These are phyloP conservation scores for Geopyxis carbonaria DNA, from an alignment of 495 filamentous ascomycete species.

Conservation along the genomic window DNA sequence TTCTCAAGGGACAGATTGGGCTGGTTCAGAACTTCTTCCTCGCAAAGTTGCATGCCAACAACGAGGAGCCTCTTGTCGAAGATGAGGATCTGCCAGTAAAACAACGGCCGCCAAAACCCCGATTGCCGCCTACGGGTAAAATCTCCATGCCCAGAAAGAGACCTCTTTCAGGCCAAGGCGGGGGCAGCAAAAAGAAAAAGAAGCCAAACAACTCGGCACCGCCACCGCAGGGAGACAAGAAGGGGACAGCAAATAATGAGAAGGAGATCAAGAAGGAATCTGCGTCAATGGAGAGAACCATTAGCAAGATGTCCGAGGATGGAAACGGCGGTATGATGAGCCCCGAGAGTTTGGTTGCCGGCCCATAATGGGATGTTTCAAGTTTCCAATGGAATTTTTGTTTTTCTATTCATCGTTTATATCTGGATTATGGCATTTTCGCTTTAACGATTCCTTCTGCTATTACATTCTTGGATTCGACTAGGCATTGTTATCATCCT, in stretches of 20 bases:
- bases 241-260: conserved; percentile 10
- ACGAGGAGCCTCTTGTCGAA: conserved; percentile 72
- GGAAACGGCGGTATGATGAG: conserved; percentile 47
- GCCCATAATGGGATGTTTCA: too few relatives aligned
- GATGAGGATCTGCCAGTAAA: conserved; percentile 89
- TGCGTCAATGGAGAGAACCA: conserved; percentile 14
- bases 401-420: too few relatives aligned
- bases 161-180: conserved; percentile 56
- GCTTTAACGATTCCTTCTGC: too few relatives aligned
- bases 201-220: conserved; percentile 21
- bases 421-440: too few relatives aligned
- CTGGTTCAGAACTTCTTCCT: conserved; percentile 81
- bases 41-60: conserved; percentile 68
- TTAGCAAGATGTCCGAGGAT: conserved; percentile 29
- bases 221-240: conserved; percentile 8
- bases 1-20: conserved; percentile 59
- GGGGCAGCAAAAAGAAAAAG: conserved; percentile 59
- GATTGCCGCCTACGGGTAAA: conserved; percentile 86
- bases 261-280: conserved; percentile 5
- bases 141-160: conserved; percentile 82
- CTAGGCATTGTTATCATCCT: too few relatives aligned
- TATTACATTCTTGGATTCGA: too few relatives aligned
- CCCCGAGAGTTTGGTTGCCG: conserved; percentile 41
- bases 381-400: too few relatives aligned
- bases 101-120: conserved; percentile 78